Evolutionary conservation across 345 rosid species (phyloP), one percentile per base, ranked within the genome.

Genomic region (Brassica nigra): DNA sequence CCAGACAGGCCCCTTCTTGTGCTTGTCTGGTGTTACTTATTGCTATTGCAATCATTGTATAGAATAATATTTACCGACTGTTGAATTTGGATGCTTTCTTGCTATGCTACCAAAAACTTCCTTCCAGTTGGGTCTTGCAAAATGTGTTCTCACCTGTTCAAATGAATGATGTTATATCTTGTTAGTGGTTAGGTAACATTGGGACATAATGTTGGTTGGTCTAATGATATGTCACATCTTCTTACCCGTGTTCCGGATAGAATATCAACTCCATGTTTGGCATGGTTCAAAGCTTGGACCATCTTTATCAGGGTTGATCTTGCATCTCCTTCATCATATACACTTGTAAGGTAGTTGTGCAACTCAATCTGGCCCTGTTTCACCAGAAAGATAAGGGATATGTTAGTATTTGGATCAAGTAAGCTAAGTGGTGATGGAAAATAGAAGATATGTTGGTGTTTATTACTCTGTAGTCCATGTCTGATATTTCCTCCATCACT

Each of bases 261-360:
- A 78, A 95, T 91, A 87, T 95, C 99, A 62, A 93, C 92, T 10
- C 99, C 98, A 72, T 93, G 91, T 75, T 95, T 95, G 67, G 99
- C 99, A 86, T 95, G 98, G 74, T 89, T 91, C 49, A 93, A 88
- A 76, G 99, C 99, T 81, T 95, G 99, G 57, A 95, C 97, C 99
- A 95, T 90, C 66, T 97, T 93, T 66, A 93, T 93, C 77, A 95
- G 82, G 23, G 98, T 90, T 81, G 99, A 95, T 74, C 97, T 90
- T 31, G 99, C 99, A 80, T 95, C 99, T 0, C 97, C 96, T 83
- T 95, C 99, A 84, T 95, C 99, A 70, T 95, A 95, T 57, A 95
- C 99, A 59, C 97, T 95, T 12, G 99, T 95, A 14, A 95, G 94
- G 84, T 93, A 87, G 85, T 93, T 95, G 83, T 93, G 99, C 83